A percentile compares a stretch with the other conserved stretches of the same genome.
Conservation (phyloP, 2,329 filamentous ascomycete species). For the Nakataea oryzae region DNA sequence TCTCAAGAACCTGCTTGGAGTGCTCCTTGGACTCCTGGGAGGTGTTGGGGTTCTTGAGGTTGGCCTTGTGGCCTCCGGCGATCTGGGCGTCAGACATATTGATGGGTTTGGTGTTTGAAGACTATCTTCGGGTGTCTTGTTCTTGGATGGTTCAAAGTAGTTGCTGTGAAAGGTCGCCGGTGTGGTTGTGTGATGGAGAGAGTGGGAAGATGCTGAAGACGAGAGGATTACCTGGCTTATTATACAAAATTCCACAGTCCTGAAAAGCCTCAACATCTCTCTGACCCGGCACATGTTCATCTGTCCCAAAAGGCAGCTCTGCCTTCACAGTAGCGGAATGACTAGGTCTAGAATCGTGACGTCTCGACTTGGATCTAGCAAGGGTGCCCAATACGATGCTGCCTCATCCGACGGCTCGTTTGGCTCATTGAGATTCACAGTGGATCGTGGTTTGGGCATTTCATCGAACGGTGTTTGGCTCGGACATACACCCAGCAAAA, state of each 20-base stretch:
- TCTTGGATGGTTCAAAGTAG: background rate
- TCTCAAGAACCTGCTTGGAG: conserved; percentile 39
- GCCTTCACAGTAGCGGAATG: too few relatives aligned
- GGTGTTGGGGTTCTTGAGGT: conserved; percentile 44
- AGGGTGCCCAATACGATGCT: background rate
- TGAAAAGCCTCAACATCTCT: too few relatives aligned
- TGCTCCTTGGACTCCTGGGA: conserved; percentile 45
- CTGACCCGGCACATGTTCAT: too few relatives aligned
- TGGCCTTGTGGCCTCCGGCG: conserved; percentile 49
- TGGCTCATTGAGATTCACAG: background rate
- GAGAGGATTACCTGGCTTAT: background rate
- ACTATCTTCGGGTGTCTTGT: background rate
- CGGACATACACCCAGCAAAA: background rate
- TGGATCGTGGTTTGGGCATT: background rate
- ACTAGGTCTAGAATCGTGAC: background rate
- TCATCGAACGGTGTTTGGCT: background rate
- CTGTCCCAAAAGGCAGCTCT: background rate
- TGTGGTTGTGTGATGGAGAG: background rate
- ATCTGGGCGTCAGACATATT: conserved; percentile 40
- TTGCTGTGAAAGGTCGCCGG: background rate
- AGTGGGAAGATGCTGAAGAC: background rate
- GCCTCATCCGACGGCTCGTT: background rate
- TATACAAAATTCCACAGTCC: conserved; percentile 1
- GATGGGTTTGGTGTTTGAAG: conserved; percentile 6
- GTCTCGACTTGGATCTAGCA: background rate